Percentiles rank a stretch among this genome's conserved stretches.
phyloP scores from a whole-genome alignment of 768 basidiomycete genomes.

The Mycena maculata region DNA sequence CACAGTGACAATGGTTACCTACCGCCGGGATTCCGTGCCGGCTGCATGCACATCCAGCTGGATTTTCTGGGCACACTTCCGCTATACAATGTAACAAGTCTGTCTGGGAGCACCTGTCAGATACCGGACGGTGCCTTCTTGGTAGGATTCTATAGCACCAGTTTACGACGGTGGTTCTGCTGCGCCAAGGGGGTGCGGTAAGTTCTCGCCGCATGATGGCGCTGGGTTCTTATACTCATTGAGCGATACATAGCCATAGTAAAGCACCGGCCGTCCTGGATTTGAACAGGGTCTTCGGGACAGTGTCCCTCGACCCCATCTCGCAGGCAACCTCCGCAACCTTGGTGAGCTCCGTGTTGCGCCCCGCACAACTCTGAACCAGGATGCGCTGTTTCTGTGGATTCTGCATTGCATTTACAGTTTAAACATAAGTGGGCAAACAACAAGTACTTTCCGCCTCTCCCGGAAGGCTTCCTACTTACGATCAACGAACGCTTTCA shows the following conservation, averaged over 20 bases:
- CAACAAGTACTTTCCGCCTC: too few species aligned
- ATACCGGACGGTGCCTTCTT: neutral
- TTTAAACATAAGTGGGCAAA: too few species aligned
- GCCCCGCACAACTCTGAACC: too few species aligned
- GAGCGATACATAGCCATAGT: slow-evolving; percentile 8
- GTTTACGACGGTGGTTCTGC: too few species aligned
- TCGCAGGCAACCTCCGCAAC: neutral
- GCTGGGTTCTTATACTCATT: neutral
- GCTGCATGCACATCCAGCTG: slow-evolving; percentile 26
- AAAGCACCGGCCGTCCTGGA: slow-evolving; percentile 6
- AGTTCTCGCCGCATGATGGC: too few species aligned
- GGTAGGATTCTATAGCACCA: too few species aligned
- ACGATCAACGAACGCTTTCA: slow-evolving; percentile 17
- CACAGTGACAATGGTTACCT: neutral
- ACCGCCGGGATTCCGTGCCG: slow-evolving; percentile 5
- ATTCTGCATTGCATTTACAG: too few species aligned
- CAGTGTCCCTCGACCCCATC: slow-evolving; percentile 6
- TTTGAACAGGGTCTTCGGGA: slow-evolving; percentile 5
- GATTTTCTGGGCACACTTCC: slow-evolving; percentile 8
- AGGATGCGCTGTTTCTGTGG: too few species aligned
- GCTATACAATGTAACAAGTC: slow-evolving; percentile 1
- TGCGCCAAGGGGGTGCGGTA: too few species aligned
- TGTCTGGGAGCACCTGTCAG: slow-evolving; percentile 26
- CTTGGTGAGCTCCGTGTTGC: neutral
- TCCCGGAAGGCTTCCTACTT: too few species aligned